Percentiles rank a stretch among this genome's conserved stretches.
phyloP scores from a whole-genome alignment of 2,329 filamentous ascomycete genomes.

The Fusarium tupiense region DNA sequence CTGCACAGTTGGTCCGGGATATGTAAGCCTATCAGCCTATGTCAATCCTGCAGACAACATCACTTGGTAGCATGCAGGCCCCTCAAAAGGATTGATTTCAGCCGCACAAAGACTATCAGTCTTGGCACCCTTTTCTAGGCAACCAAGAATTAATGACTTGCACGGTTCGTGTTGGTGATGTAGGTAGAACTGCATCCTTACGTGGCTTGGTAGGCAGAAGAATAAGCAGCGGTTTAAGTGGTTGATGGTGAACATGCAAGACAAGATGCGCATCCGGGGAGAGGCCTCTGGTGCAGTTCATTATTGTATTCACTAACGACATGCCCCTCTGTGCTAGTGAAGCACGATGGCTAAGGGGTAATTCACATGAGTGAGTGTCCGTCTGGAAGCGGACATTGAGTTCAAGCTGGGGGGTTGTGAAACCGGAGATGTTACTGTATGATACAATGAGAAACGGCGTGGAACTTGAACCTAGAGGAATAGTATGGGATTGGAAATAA shows the following conservation, averaged over 20 bases:
- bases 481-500: neutral
- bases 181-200: neutral
- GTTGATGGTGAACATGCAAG: conserved; percentile 5
- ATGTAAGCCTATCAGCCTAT: neutral
- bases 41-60: neutral
- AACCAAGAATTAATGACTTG: neutral
- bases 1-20: neutral
- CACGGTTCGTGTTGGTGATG: neutral
- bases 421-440: neutral
- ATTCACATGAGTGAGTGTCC: neutral
- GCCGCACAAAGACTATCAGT: neutral
- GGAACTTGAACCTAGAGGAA: neutral
- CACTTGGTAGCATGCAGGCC: neutral
- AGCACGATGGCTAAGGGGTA: neutral
- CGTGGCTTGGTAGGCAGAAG: conserved; percentile 43
- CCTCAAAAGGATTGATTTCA: neutral
- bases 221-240: conserved; percentile 45
- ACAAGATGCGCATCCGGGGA: neutral
- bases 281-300: neutral
- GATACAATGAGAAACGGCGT: neutral
- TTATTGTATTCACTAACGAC: neutral
- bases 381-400: neutral
- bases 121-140: conserved; percentile 10
- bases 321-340: neutral
- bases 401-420: neutral